Evolutionary conservation across 257 asterid species (phyloP).

Genomic region (Solanum virginianum): DNA sequence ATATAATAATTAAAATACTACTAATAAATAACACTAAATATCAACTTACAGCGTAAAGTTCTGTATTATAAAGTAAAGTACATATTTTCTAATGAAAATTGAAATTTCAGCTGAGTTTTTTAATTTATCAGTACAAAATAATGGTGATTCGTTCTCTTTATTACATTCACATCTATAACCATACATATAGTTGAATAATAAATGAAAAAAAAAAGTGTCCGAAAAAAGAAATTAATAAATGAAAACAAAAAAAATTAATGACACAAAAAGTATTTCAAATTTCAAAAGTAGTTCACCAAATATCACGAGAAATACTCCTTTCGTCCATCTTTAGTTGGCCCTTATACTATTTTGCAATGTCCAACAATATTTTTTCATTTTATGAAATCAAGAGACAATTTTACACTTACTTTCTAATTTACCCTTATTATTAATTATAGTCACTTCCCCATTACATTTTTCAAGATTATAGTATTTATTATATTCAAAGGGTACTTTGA

Average conservation of each 20-base stretch:
- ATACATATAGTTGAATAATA: background rate
- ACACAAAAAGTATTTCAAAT: background rate
- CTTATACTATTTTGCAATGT: rapidly evolving
- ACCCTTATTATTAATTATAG: too few relatives aligned
- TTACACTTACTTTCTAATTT: too few relatives aligned
- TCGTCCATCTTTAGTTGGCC: too few relatives aligned
- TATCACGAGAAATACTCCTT: background rate
- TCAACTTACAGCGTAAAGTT: background rate
- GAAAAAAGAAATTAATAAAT: background rate
- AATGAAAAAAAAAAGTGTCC: background rate
- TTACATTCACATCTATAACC: background rate
- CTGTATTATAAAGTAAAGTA: background rate
- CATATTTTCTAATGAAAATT: too few relatives aligned
- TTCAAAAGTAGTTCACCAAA: background rate
- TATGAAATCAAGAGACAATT: too few relatives aligned
- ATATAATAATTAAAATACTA: too few relatives aligned
- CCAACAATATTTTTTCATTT: too few relatives aligned
- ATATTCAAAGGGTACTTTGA: too few relatives aligned
- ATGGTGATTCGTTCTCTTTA: background rate
- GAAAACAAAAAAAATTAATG: background rate
- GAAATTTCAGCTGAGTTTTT: too few relatives aligned
- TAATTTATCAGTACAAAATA: too few relatives aligned
- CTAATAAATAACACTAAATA: background rate
- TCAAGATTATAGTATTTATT: too few relatives aligned
- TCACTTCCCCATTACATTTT: too few relatives aligned